These are phyloP conservation scores for Podila clonocystis DNA, from an alignment of 192 early-diverging fungal species.

Conservation along the genomic window DNA sequence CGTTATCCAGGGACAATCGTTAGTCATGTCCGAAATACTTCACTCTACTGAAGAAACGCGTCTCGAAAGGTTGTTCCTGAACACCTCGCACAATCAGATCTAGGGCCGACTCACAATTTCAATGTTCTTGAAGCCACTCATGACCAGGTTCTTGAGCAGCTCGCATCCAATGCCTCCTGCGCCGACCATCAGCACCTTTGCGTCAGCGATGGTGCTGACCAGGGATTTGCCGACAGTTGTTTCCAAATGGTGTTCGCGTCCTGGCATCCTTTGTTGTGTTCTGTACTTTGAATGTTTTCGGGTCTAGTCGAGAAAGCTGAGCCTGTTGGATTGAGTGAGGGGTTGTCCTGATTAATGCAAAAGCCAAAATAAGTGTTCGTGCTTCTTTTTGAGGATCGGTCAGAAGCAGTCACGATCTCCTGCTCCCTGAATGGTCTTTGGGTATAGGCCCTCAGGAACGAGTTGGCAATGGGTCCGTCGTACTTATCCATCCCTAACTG, in stretches of 20 bases:
- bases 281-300: neutral
- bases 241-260: constrained; percentile 39
- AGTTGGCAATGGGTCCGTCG: no score
- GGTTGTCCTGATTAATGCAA: no score
- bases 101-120: constrained; percentile 63
- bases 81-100: neutral
- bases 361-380: no score
- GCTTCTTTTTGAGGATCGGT: no score
- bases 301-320: neutral
- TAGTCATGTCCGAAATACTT: neutral
- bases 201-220: constrained; percentile 9
- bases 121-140: constrained; percentile 88
- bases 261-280: constrained; percentile 1
- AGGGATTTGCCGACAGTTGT: constrained; percentile 40
- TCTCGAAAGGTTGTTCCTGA: no score
- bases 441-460: no score
- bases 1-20: neutral
- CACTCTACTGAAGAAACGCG: no score
- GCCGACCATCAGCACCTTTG: constrained; percentile 73
- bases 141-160: constrained; percentile 92
- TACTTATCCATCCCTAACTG: no score
- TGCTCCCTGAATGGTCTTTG: no score
- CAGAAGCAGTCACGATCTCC: no score
- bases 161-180: constrained; percentile 99
- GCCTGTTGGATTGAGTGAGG: no score